Evolutionary conservation across 139 green algal species (phyloP).

Genomic region (Pseudopediastrum boryanum): DNA sequence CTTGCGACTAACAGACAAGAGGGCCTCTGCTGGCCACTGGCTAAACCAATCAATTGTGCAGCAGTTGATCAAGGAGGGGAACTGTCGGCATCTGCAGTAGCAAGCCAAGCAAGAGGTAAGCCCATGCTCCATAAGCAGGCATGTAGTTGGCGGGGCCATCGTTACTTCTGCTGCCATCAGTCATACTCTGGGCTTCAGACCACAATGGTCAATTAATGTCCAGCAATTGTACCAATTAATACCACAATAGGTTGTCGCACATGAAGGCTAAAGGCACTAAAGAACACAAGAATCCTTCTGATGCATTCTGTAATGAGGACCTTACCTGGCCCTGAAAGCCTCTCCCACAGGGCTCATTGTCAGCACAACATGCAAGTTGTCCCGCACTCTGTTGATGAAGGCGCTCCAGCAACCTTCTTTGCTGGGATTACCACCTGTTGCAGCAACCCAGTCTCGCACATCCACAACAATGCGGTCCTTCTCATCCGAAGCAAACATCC

Average conservation of each 20-base stretch:
- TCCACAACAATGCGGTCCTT: slow-evolving; percentile 76
- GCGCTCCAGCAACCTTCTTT: slow-evolving; percentile 17
- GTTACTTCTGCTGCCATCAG: no score
- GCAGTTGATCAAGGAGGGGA: slow-evolving; percentile 89
- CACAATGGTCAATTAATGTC: no score
- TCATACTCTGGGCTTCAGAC: no score
- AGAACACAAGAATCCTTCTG: background rate
- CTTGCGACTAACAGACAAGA: slow-evolving; percentile 70
- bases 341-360: slow-evolving; percentile 91
- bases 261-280: background rate
- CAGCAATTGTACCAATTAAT: background rate
- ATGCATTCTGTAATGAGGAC: slow-evolving; percentile 18
- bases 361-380: slow-evolving; percentile 88
- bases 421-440: background rate
- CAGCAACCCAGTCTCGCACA: slow-evolving; percentile 66
- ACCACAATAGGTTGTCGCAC: background rate
- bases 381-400: slow-evolving; percentile 64
- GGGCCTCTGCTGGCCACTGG: slow-evolving; percentile 82
- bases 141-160: no score
- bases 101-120: no score
- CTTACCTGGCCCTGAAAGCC: slow-evolving; percentile 80
- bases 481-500: slow-evolving; percentile 67
- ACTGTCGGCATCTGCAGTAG: slow-evolving; percentile 68
- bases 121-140: no score
- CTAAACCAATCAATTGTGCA: slow-evolving; percentile 84